phyloP scores from a whole-genome alignment of 2,329 filamentous ascomycete species.

The Nemania sp. region DNA sequence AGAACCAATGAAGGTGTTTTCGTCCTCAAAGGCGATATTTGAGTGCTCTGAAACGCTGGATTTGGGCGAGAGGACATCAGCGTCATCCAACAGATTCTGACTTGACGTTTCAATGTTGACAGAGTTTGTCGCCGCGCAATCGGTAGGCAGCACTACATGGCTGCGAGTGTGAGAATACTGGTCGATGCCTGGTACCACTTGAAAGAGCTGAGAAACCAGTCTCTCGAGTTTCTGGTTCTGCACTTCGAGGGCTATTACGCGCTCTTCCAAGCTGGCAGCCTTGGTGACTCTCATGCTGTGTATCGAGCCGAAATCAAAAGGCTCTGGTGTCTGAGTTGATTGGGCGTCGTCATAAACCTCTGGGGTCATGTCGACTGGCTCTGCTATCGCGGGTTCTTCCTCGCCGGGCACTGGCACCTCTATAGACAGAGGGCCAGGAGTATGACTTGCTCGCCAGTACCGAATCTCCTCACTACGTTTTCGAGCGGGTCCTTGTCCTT shows the following conservation, averaged over 20 bases:
- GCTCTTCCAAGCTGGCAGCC: conserved; percentile 56
- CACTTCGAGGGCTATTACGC: conserved; percentile 55
- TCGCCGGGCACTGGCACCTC: conserved; percentile 52
- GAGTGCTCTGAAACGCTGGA: conserved; percentile 47
- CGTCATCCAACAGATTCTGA: conserved; percentile 33
- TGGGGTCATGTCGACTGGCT: conserved; percentile 34
- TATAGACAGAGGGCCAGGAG: conserved; percentile 54
- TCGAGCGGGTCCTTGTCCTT: conserved; percentile 43
- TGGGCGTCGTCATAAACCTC: conserved; percentile 39
- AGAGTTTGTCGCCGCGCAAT: conserved; percentile 33
- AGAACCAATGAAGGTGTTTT: conserved; percentile 50
- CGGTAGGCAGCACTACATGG: conserved; percentile 31
- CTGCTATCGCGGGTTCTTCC: conserved; percentile 31
- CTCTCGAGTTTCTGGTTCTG: conserved; percentile 58
- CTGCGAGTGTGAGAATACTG: conserved; percentile 37
- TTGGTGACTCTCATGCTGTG: conserved; percentile 61
- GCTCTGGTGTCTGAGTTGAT: conserved; percentile 46
- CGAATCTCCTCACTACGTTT: conserved; percentile 66
- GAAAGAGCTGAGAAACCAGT: conserved; percentile 54
- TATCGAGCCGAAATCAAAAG: conserved; percentile 59
- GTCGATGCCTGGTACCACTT: conserved; percentile 48
- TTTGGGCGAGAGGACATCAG: conserved; percentile 35
- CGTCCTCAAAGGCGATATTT: conserved; percentile 52
- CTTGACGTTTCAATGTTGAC: conserved; percentile 39
- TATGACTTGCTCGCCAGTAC: conserved; percentile 66